Base-by-base conservation (phyloP, 257 asterid species). In the Solanum dulcamara region DNA sequence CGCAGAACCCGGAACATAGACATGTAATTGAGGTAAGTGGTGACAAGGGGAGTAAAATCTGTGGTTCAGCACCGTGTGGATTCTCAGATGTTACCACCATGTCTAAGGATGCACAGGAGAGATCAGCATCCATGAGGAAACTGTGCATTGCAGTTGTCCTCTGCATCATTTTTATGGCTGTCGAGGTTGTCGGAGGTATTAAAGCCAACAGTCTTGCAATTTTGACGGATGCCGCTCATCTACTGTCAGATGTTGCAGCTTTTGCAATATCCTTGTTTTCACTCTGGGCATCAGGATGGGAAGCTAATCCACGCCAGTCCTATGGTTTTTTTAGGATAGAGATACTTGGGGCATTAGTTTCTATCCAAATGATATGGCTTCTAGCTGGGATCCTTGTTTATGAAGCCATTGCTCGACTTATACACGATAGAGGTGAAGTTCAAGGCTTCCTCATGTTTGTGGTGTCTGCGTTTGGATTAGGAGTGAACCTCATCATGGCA, bases 271-370 rank as follows among this genome's bases (percentile, higher is more conserved):
- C 98, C 10, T 86, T 96, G 87, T 95, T 96, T 84, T 92, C 99
- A 2, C 79, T 96, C 62, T 96, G 99, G 99, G 98, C 98, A 15
- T 92, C 97, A 7, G 98, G 99, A 83, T 95, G 98, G 99, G 96
- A 93, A 86, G 98, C 99, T 26, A 96, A 88, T 80, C 98, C 98
- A 0, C 98, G 98, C 28, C 98, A 95, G 89, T 93, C 99, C 10
- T 96, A 95, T 84, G 99, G 99, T 0, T 96, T 94, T 84, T 94
- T 92, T 57, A 89, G 99, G 88, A 92, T 96, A 60, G 99, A 96
- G 88, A 93, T 96, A 72, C 88, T 96, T 26, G 99, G 99, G 59
- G 95, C 98, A 0, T 88, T 96, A 51, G 95, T 96, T 22, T 96
- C 99, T 4, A 94, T 96, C 74, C 99, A 96, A 72, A 60, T 95